Evolutionary conservation across 345 rosid genomes (phyloP).

Genomic region (Rhodamnia argentea): DNA sequence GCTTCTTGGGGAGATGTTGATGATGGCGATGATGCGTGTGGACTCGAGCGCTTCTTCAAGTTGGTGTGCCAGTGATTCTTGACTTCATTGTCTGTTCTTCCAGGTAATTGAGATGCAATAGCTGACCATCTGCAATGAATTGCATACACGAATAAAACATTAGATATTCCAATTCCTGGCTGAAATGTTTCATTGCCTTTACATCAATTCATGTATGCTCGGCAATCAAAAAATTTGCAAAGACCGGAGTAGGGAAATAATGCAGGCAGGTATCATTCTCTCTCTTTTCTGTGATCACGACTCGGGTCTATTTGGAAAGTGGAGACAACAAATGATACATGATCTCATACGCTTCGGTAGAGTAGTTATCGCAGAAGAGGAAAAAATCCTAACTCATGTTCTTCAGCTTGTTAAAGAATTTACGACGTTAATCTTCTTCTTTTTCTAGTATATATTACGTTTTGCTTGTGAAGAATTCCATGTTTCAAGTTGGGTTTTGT

Average conservation of each 20-base stretch:
- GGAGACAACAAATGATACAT: background rate
- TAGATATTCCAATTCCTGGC: background rate
- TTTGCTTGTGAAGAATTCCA: background rate
- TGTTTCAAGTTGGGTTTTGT: background rate
- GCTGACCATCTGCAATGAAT: slow-evolving; percentile 37
- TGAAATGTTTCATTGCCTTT: background rate
- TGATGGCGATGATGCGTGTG: background rate
- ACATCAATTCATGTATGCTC: background rate
- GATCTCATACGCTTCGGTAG: background rate
- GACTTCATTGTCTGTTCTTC: slow-evolving; percentile 51
- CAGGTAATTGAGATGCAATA: slow-evolving; percentile 48
- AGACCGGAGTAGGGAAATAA: background rate
- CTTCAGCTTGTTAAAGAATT: background rate
- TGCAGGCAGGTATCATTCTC: background rate
- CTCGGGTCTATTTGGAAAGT: background rate
- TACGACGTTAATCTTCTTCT: background rate
- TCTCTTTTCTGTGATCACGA: background rate
- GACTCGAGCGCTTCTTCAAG: slow-evolving; percentile 26
- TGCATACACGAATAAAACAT: background rate
- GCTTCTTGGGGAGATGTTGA: background rate
- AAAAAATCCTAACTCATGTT: background rate
- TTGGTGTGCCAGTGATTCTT: slow-evolving; percentile 61
- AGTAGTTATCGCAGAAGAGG: background rate
- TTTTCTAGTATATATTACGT: background rate
- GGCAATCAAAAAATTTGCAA: background rate